Evolutionary conservation across 116 monocot species (phyloP), one percentile per base, ranked within the genome.

Genomic region (Thalassia testudinum): DNA sequence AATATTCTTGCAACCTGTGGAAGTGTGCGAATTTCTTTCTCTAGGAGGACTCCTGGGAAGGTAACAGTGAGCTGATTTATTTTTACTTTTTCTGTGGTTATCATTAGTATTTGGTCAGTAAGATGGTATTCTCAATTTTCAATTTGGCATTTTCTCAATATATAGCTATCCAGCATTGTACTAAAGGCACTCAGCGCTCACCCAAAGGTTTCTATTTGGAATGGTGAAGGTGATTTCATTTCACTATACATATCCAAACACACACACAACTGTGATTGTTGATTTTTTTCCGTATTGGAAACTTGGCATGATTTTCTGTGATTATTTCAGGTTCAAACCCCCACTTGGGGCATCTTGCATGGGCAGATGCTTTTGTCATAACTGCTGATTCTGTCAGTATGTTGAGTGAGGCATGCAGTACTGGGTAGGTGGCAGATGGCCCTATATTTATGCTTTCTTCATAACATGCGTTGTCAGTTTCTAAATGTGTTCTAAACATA

Each of bases 341-440:
- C 3, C 99, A 99, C 66, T 66, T 99, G 78, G 99, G 91, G 12
- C 91, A 90, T 74, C 75, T 99, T 15, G 91, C 99, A 56, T 99
- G 99, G 99, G 91, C 78, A 12, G 86, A 99, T 86, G 91, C 91
- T 7, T 99, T 90, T 44, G 63, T 99, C 40, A 69, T 90, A 38
- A 86, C 99, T 45, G 99, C 99, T 5, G 99, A 99, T 64, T 99
- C 99, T 23, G 56, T 90, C 42, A 90, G 90, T 61, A 90, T 99
- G 99, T 59, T 90, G 53, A 99, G 99, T 38, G 90, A 99, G 70
- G 90, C 82, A 26, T 99, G 99, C 82, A 90, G 82, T 53, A 90
- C 90, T 38, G 99, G 99, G 97, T 97, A 82, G 54, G 69, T 49
- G 7, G 27, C 16, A 54, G 16, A 7, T 13, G 30, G 3, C 30